Conservation (phyloP, 2,329 filamentous ascomycete species). For the Cucurbitaria berberidis region DNA sequence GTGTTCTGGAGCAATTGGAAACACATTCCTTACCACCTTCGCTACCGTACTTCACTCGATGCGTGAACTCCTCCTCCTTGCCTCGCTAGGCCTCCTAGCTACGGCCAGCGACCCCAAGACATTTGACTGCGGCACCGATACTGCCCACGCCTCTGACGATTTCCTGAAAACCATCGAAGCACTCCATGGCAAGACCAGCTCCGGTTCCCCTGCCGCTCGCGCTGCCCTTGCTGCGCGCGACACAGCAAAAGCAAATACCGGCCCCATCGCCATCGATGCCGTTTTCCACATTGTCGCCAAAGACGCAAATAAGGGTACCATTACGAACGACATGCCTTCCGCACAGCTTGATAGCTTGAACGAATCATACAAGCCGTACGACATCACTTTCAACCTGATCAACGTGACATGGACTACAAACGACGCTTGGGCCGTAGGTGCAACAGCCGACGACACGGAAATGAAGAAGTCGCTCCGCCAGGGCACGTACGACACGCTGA, state of each 20-base stretch:
- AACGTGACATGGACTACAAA: conserved; percentile 60
- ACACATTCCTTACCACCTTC: conserved; percentile 27
- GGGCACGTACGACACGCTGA: conserved; percentile 61
- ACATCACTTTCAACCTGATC: conserved; percentile 58
- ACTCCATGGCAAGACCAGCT: conserved; percentile 39
- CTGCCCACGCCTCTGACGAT: conserved; percentile 44
- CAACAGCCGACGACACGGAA: conserved; percentile 53
- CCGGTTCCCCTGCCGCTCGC: conserved; percentile 36
- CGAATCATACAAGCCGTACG: conserved; percentile 56
- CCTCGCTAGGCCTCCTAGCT: conserved; percentile 36
- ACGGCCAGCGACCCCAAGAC: conserved; percentile 32
- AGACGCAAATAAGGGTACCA: conserved; percentile 40
- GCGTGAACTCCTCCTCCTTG: conserved; percentile 40
- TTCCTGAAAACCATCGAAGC: conserved; percentile 48
- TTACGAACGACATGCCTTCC: conserved; percentile 51
- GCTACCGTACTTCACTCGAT: conserved; percentile 23
- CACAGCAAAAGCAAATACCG: conserved; percentile 15
- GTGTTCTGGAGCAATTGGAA: conserved; percentile 7
- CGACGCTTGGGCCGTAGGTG: conserved; percentile 60
- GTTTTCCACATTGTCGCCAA: conserved; percentile 56
- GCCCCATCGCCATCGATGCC: conserved; percentile 47
- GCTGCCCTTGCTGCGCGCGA: conserved; percentile 33
- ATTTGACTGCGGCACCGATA: conserved; percentile 54
- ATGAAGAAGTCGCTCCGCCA: conserved; percentile 62
- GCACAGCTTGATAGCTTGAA: conserved; percentile 51